Percentiles rank a stretch among this genome's conserved stretches.
Conservation (phyloP, 148 eudicot species). For the Vaccinium corymbosum region DNA sequence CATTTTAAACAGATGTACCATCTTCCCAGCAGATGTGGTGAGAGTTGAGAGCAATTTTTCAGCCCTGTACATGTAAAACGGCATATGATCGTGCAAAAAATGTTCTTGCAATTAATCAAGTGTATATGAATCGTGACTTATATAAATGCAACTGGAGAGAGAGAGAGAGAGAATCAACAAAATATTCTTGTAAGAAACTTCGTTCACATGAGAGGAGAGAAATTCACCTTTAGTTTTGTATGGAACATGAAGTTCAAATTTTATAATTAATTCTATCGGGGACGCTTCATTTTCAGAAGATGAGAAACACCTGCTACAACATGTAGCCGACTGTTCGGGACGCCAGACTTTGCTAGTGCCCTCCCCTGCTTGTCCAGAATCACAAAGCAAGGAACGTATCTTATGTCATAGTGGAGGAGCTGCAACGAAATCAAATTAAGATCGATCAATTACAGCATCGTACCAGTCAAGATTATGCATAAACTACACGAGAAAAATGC, state of each 20-base stretch:
- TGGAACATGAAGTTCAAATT: neutral
- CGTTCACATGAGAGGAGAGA: neutral
- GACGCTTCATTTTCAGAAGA: conserved; percentile 78
- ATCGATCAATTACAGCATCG: neutral
- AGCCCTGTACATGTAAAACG: too few species aligned
- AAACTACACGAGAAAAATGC: neutral
- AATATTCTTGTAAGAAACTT: neutral
- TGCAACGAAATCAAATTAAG: conserved; percentile 28
- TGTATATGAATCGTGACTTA: too few species aligned
- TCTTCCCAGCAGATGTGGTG: neutral
- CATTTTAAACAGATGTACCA: neutral
- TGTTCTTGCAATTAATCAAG: too few species aligned
- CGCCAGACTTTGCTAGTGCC: conserved; percentile 87
- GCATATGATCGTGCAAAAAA: too few species aligned
- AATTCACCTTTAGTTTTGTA: neutral
- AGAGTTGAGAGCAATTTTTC: neutral
- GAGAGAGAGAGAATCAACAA: too few species aligned
- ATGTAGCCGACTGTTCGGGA: conserved; percentile 84
- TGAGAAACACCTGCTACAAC: conserved; percentile 93
- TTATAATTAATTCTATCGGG: conserved; percentile 21
- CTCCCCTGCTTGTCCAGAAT: conserved; percentile 78
- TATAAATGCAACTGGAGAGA: too few species aligned
- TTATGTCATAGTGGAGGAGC: conserved; percentile 91
- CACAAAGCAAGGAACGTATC: conserved; percentile 98
- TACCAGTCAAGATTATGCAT: neutral